Base-by-base conservation (phyloP, 202 grass and related monocot genomes). In the Setaria italica region DNA sequence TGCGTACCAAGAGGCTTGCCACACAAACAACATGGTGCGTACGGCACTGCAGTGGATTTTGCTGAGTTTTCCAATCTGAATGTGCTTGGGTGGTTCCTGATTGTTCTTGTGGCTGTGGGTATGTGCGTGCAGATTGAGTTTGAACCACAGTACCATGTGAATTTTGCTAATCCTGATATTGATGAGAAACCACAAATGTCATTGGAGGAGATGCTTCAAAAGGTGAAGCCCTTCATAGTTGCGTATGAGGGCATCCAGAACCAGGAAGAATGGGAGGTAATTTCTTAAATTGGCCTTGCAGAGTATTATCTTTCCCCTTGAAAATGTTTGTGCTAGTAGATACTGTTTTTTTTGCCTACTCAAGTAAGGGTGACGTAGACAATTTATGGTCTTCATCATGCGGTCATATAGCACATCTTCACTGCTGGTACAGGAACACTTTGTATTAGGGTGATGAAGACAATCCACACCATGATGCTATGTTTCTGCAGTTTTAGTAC, bases 251-350 rank as follows among this genome's bases (percentile, higher is more conserved):
- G 97, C 72, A 89, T 99, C 78, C 32, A 80, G 37, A 88, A 90
- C 68, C 91, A 96, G 86, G 97, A 99, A 81, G 90, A 99, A 81
- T 99, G 93, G 97, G 88, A 99, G 93, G 93, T 94, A 70, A 85
- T 68, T 89, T 87, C 19, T 70, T 67, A 39, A 46, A 19, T 62
- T 76, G 53, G 16, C 33, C 42, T 62, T 7, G 25, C n/a, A 60
- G 34, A 37, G 35, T 80, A 78, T 60, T 71, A 62, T 85, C 43
- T 80, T 87, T 39, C 2, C 56, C 72, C 12, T 30, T 13, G 1
- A 62, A 83, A 76, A 62, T 83, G 32, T 57, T 76, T 56, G 34
- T 76, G 67, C 51, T 33, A 50, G 7, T 82, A 67, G 39, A 41
- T 72, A 41, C 12, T 77, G 0, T 64, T 62, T 48, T 77, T 67